Percentiles rank a stretch among this genome's conserved stretches.
These are phyloP conservation scores for Candida peoriensis DNA, from an alignment of 805 yeast species.

Conservation along the genomic window DNA sequence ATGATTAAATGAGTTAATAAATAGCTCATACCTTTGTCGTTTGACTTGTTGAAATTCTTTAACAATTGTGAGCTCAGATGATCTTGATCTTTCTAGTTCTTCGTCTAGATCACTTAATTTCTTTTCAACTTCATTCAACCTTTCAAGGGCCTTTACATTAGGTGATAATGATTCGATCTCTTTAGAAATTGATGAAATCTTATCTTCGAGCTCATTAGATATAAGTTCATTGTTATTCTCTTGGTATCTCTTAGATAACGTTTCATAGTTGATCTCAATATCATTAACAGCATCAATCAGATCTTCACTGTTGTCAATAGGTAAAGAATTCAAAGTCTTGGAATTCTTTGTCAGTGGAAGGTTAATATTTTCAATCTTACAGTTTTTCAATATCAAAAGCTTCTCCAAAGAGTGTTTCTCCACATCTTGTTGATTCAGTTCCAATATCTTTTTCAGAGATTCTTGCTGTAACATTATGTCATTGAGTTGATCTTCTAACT, in stretches of 20 bases:
- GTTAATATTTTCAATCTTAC: constrained; percentile 66
- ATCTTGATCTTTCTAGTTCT: constrained; percentile 60
- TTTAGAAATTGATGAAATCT: constrained; percentile 32
- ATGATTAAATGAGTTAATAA: constrained; percentile 72
- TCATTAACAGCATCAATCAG: constrained; percentile 37
- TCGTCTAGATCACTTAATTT: constrained; percentile 56
- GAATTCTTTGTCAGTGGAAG: constrained; percentile 53
- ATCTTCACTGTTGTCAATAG: constrained; percentile 45
- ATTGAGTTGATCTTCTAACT: constrained; percentile 43
- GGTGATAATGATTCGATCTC: constrained; percentile 50
- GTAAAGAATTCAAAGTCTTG: constrained; percentile 51
- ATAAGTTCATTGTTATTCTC: constrained; percentile 28
- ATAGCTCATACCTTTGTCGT: constrained; percentile 51
- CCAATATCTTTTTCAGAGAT: constrained; percentile 28
- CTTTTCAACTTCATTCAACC: constrained; percentile 63
- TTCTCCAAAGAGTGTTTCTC: constrained; percentile 53
- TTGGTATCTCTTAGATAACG: constrained; percentile 38
- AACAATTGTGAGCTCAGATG: constrained; percentile 48
- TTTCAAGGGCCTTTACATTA: constrained; percentile 74
- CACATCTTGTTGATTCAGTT: constrained; percentile 44
- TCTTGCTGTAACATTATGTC: constrained; percentile 30
- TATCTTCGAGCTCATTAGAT: constrained; percentile 31
- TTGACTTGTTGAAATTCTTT: constrained; percentile 57
- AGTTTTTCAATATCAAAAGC: constrained; percentile 55
- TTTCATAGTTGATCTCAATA: constrained; percentile 51